These are phyloP conservation scores for Ophiostoma ips DNA, from an alignment of 2,329 filamentous ascomycete species.

Conservation along the genomic window DNA sequence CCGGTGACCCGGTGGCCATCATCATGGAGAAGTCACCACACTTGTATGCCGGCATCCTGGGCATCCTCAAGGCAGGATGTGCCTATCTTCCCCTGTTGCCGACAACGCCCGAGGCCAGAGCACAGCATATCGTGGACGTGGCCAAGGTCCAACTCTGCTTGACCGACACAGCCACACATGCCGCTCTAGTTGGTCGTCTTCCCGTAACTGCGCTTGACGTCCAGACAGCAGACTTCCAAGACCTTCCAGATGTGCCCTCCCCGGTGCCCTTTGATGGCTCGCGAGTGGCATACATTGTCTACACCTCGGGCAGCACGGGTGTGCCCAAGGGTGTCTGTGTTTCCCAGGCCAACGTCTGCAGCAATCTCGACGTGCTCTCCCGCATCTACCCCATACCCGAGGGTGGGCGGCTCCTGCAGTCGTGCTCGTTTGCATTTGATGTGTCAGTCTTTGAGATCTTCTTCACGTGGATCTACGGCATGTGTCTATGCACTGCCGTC, in stretches of 20 bases:
- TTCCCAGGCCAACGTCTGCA: slow-evolving; percentile 80
- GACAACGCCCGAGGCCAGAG: slow-evolving; percentile 54
- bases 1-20: slow-evolving; percentile 54
- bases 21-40: slow-evolving; percentile 78
- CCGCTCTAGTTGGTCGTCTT: slow-evolving; percentile 1
- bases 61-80: slow-evolving; percentile 69
- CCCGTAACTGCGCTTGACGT: slow-evolving; percentile 21
- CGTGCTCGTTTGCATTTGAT: slow-evolving; percentile 88
- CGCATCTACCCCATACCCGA: slow-evolving; percentile 68
- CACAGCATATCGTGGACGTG: slow-evolving; percentile 63
- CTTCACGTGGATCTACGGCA: slow-evolving; percentile 88
- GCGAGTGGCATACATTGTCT: slow-evolving; percentile 63
- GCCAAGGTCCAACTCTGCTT: slow-evolving; percentile 53
- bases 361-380: slow-evolving; percentile 72
- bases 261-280: slow-evolving; percentile 22
- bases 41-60: slow-evolving; percentile 69
- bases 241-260: slow-evolving; percentile 21
- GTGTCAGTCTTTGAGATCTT: slow-evolving; percentile 89
- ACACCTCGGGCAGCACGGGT: slow-evolving; percentile 78
- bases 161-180: slow-evolving; percentile 25
- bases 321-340: slow-evolving; percentile 80
- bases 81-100: slow-evolving; percentile 72
- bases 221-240: slow-evolving; percentile 15
- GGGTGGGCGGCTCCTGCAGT: slow-evolving; percentile 56
- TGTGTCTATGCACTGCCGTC: slow-evolving; percentile 68